Percentiles rank a stretch among this genome's conserved stretches.
phyloP scores from a whole-genome alignment of 148 eudicot species.

The Rhododendron simsii region DNA sequence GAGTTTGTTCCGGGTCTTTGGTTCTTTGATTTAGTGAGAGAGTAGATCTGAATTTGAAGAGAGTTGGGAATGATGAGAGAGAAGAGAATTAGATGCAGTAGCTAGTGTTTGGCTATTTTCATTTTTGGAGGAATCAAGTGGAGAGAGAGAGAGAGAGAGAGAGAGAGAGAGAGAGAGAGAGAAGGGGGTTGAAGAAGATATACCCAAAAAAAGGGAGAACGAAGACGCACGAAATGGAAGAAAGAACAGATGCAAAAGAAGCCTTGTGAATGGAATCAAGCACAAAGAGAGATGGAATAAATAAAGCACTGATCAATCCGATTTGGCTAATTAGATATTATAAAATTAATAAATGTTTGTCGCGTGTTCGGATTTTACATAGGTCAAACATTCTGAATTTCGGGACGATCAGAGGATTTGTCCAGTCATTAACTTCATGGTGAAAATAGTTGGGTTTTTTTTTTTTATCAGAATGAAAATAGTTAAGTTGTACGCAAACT shows the following conservation, averaged over 20 bases:
- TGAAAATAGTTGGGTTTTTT: too few species aligned
- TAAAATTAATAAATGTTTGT: neutral
- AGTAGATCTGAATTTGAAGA: neutral
- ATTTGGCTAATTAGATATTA: neutral
- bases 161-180: neutral
- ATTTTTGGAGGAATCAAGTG: conserved; percentile 3
- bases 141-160: neutral
- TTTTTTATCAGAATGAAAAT: too few species aligned
- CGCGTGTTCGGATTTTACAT: neutral
- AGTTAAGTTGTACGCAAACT: too few species aligned
- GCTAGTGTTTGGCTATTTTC: neutral
- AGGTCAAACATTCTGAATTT: too few species aligned
- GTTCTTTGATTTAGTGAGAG: neutral
- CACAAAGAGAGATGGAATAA: neutral
- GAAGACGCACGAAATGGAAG: neutral
- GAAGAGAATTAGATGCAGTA: conserved; percentile 15
- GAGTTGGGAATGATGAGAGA: neutral
- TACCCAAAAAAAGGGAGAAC: too few species aligned
- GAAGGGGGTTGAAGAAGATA: neutral
- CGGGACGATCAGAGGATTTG: too few species aligned
- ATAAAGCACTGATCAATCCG: conserved; percentile 5
- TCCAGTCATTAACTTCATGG: too few species aligned
- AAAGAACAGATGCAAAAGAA: conserved; percentile 14
- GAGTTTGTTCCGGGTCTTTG: neutral
- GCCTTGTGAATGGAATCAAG: conserved; percentile 1